These are phyloP conservation scores for Colletotrichum salicis DNA, from an alignment of 2,329 filamentous ascomycete genomes.

Conservation along the genomic window DNA sequence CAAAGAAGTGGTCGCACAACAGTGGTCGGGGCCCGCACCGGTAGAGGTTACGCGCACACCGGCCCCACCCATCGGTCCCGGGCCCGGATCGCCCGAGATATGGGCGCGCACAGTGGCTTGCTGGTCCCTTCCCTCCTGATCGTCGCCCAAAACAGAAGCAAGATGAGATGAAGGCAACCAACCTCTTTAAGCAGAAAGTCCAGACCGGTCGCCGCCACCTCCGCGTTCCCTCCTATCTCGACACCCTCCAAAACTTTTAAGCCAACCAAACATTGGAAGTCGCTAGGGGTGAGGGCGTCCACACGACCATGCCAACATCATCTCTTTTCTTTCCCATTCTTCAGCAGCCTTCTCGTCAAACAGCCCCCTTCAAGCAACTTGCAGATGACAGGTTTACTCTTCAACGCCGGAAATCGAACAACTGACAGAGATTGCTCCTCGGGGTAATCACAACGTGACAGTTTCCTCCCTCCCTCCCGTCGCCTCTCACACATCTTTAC, in stretches of 20 bases:
- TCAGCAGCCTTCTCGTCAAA: constrained; percentile 2
- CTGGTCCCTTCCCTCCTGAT: background rate
- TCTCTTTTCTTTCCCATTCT: constrained; percentile 8
- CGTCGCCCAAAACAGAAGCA: background rate
- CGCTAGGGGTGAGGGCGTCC: background rate
- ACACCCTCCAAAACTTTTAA: constrained; percentile 2
- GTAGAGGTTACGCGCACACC: background rate
- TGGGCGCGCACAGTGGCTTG: background rate
- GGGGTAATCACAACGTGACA: constrained; percentile 19
- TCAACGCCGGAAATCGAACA: background rate
- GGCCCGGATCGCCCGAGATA: constrained; percentile 27
- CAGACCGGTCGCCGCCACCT: constrained; percentile 21
- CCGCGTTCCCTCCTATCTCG: constrained; percentile 1
- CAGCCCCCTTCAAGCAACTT: constrained; percentile 10
- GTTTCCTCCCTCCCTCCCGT: constrained; percentile 21
- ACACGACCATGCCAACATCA: background rate
- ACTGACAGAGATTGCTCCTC: constrained; percentile 1
- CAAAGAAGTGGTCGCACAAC: constrained; percentile 3
- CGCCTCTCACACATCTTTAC: background rate
- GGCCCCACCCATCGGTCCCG: constrained; percentile 25
- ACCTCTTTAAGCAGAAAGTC: background rate
- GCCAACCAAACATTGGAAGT: background rate
- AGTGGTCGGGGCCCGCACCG: constrained; percentile 16
- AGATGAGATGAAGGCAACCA: background rate
- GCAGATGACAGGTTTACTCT: background rate